A percentile compares a stretch with the other conserved stretches of the same genome.
Conservation (phyloP, 1,284 basidiomycete genomes). For the Microbotryum lychnidis-dioicae region DNA sequence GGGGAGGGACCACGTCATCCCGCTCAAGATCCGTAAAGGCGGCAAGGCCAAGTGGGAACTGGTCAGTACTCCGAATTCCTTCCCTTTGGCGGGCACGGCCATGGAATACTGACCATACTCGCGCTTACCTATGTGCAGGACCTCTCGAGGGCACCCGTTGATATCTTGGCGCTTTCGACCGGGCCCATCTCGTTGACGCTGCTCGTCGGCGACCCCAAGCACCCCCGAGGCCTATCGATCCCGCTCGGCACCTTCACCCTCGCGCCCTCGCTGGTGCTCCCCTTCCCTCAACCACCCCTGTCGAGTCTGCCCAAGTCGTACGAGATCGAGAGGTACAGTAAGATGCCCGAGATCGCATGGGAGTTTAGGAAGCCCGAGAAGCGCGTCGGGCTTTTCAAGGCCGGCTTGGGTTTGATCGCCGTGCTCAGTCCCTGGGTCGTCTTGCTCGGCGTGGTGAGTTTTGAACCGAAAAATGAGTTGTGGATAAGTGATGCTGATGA, state of each 20-base stretch:
- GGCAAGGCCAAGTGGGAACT: constrained; percentile 26
- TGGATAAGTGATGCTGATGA: too few relatives aligned
- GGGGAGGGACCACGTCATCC: neutral
- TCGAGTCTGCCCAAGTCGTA: constrained; percentile 13
- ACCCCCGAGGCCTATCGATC: constrained; percentile 5
- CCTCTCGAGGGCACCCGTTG: constrained; percentile 13
- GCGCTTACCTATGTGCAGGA: constrained; percentile 6
- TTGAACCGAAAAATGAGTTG: too few relatives aligned
- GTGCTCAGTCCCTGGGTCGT: constrained; percentile 22
- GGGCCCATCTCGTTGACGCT: constrained; percentile 16
- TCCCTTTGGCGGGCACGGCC: neutral
- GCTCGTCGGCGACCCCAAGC: constrained; percentile 15
- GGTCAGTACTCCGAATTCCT: neutral
- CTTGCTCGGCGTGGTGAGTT: constrained; percentile 14
- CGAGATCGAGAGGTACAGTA: constrained; percentile 16
- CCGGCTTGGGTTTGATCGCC: constrained; percentile 7
- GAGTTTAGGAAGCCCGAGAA: constrained; percentile 19
- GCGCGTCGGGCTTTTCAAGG: neutral
- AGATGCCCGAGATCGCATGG: constrained; percentile 13
- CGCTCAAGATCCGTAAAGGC: constrained; percentile 16
- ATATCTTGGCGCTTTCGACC: constrained; percentile 16
- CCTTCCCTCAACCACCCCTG: constrained; percentile 16
- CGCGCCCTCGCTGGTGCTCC: constrained; percentile 11
- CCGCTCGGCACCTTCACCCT: constrained; percentile 21
- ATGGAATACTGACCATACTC: neutral